Evolutionary conservation across 2,329 filamentous ascomycete genomes (phyloP).

Genomic region (Penicillium sclerotigenum): DNA sequence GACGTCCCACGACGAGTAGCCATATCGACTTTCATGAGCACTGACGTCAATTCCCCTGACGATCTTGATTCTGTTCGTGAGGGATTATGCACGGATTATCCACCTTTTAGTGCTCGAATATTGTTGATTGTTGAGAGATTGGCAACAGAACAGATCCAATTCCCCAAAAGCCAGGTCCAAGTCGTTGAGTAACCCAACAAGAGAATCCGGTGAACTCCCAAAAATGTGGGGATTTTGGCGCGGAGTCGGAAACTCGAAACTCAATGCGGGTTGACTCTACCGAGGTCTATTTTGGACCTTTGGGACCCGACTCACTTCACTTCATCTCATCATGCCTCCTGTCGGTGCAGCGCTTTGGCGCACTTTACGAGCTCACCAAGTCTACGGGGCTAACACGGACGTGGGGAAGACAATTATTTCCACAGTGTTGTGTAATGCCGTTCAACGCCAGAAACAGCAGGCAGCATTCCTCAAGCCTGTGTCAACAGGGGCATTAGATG

Average conservation of each 20-base stretch:
- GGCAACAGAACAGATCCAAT: not conserved
- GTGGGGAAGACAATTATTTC: constrained; percentile 82
- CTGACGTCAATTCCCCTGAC: not conserved
- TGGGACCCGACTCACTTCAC: constrained; percentile 7
- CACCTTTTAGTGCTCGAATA: not conserved
- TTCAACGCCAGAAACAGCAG: constrained; percentile 46
- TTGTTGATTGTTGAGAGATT: not conserved
- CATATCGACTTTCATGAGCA: not conserved
- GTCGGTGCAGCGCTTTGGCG: constrained; percentile 64
- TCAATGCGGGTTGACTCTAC: no score
- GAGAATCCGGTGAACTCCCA: not conserved
- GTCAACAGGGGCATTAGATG: constrained; percentile 67
- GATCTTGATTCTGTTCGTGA: not conserved
- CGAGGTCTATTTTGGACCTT: constrained; percentile 1
- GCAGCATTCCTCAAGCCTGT: constrained; percentile 75
- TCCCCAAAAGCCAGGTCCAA: not conserved
- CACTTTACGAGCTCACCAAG: constrained; percentile 65
- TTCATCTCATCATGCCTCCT: constrained; percentile 41
- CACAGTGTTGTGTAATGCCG: constrained; percentile 66
- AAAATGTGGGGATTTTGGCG: constrained; percentile 5
- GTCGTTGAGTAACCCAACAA: constrained; percentile 8
- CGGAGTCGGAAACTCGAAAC: constrained; percentile 9
- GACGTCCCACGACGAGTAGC: not conserved
- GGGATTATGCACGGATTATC: not conserved
- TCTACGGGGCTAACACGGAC: constrained; percentile 80